phyloP scores from a whole-genome alignment of 768 basidiomycete genomes.

The Auricularia auricula-judae region DNA sequence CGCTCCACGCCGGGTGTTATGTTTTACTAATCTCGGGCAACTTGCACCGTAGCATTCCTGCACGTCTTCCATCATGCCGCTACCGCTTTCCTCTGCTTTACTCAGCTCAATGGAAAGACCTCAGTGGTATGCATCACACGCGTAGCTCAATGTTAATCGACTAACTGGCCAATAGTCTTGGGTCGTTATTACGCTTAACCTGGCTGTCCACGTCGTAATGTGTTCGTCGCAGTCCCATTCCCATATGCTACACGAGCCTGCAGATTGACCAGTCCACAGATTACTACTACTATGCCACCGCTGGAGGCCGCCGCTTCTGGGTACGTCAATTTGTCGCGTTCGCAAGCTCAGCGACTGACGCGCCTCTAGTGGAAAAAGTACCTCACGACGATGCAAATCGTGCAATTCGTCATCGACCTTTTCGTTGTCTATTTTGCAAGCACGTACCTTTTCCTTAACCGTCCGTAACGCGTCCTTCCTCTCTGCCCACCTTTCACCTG shows the following conservation, averaged over 20 bases:
- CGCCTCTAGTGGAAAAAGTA: constrained; percentile 93
- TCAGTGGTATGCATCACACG: constrained; percentile 55
- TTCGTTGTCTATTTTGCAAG: constrained; percentile 90
- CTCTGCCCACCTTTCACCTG: background rate
- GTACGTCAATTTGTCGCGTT: constrained; percentile 29
- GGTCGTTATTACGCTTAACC: constrained; percentile 87
- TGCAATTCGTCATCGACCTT: constrained; percentile 90
- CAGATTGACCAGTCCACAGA: constrained; percentile 34
- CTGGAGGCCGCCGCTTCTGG: constrained; percentile 95
- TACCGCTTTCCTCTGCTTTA: constrained; percentile 88
- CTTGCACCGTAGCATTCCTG: constrained; percentile 59
- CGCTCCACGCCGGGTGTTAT: background rate
- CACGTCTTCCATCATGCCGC: constrained; percentile 99
- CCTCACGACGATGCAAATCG: constrained; percentile 91
- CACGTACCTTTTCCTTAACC: constrained; percentile 33
- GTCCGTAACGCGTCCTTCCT: constrained; percentile 4
- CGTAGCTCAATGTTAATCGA: constrained; percentile 10
- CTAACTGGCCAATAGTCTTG: constrained; percentile 59
- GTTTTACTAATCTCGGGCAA: background rate
- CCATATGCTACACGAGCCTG: background rate
- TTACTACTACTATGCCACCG: constrained; percentile 98
- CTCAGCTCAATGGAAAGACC: constrained; percentile 89
- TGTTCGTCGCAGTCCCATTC: constrained; percentile 34
- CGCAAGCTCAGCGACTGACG: constrained; percentile 3
- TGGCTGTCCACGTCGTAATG: constrained; percentile 94